Conservation (phyloP, 148 eudicot genomes). For the Drosera capensis region DNA sequence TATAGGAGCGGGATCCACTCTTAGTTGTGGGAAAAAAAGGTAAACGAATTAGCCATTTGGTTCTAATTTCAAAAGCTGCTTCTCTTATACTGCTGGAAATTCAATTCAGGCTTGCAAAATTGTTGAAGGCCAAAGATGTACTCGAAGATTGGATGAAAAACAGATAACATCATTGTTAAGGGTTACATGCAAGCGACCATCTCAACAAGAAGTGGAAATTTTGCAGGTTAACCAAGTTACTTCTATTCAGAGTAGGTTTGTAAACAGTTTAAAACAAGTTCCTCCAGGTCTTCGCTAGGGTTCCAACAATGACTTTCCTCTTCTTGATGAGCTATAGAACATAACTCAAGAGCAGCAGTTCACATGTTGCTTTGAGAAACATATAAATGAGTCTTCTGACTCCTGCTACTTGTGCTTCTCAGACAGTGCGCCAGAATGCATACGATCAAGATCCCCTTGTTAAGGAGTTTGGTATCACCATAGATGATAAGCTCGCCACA, state of each 20-base stretch:
- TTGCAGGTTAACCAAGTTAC: conserved; percentile 27
- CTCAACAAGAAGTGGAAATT: conserved; percentile 57
- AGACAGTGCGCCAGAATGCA: conserved; percentile 56
- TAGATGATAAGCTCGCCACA: conserved; percentile 41
- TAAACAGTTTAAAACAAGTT: not conserved
- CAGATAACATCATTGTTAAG: conserved; percentile 59
- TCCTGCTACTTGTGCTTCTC: conserved; percentile 8
- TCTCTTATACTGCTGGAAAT: no score
- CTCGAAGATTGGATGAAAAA: conserved; percentile 63
- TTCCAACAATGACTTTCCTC: no score
- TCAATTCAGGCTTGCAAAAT: conserved; percentile 75
- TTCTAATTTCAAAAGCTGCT: no score
- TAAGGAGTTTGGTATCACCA: conserved; percentile 55
- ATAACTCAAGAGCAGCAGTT: not conserved
- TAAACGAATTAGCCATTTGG: no score
- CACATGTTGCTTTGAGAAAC: not conserved
- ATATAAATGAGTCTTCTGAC: not conserved
- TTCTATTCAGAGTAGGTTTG: not conserved
- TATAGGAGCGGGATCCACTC: no score
- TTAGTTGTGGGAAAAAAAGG: no score
- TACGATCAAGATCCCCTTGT: conserved; percentile 60
- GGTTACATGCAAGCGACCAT: conserved; percentile 62
- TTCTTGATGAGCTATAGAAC: no score
- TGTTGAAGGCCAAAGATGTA: conserved; percentile 62
- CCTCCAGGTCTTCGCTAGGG: not conserved